Evolutionary conservation across 768 basidiomycete species (phyloP), one percentile per base, ranked within the genome.

Genomic region (Agaricus blazei): DNA sequence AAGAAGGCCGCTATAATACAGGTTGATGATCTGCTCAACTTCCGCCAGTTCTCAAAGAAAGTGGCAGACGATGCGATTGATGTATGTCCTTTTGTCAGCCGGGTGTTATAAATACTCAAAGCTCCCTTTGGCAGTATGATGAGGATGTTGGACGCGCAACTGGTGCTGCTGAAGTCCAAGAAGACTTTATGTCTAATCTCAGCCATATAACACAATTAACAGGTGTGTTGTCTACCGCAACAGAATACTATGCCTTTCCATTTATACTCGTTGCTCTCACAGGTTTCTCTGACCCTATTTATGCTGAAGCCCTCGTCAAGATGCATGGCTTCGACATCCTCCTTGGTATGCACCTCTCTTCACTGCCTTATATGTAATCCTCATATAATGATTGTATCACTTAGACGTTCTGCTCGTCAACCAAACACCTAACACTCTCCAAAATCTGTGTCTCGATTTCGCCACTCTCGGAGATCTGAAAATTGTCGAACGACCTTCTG

Each of bases 201-300:
- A 94, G 86, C 62, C 82, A 90, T 24, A 95, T 98, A 59, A 87
- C 93, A 12, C 95, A 97, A 67, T 81, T 98, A 41, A 98, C 95
- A 44, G 92, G 92, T 87, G 59, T 55, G 76, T 41, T 26, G n/a
- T 44, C 19, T 9, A 12, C 28, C 11, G 15, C 5, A 12, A 11
- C 11, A 14, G n/a, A 28, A 19, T 15, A 26, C 40, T 28, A 48
- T 47, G 43, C 12, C n/a, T 8, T 23, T 46, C 26, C 54, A 41
- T 40, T 15, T 27, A 43, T 6, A 50, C 48, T 23, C 7, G 40
- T 51, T 58, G 24, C 23, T 47, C 43, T 50, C 34, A 85, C 34
- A 85, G 94, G 96, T 31, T 98, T 98, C 80, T 97, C 95, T 27
- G 97, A 98, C 67, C 93, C 96, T 9, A 93, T 99, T 59, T 98